Evolutionary conservation across 148 eudicot genomes (phyloP).

Genomic region (Silene latifolia): DNA sequence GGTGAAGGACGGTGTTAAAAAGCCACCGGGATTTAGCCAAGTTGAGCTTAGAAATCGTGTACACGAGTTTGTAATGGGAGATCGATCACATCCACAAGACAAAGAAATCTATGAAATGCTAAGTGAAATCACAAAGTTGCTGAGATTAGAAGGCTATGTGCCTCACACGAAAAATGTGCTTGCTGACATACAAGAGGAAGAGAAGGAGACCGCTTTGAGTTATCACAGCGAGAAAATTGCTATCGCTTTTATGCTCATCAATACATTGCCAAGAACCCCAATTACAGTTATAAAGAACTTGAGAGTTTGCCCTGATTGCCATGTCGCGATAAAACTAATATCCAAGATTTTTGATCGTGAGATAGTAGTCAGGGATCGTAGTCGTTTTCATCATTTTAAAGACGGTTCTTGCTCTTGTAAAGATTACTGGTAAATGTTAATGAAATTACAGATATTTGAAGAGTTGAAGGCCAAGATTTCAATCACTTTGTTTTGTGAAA

Average conservation of each 20-base stretch:
- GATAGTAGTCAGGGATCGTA: conserved; percentile 74
- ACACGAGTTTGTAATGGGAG: conserved; percentile 76
- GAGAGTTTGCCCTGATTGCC: conserved; percentile 79
- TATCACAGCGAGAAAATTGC: conserved; percentile 91
- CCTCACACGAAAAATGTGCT: conserved; percentile 62
- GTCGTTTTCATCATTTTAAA: conserved; percentile 79
- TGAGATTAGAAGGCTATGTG: conserved; percentile 62
- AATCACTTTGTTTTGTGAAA: background rate
- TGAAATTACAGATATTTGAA: background rate
- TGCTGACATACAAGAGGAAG: conserved; percentile 84
- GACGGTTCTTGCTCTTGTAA: conserved; percentile 74
- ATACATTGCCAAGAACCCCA: conserved; percentile 46
- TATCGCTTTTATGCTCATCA: conserved; percentile 68
- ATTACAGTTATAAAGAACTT: conserved; percentile 73
- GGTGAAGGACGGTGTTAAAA: conserved; percentile 56
- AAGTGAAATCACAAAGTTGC: conserved; percentile 48
- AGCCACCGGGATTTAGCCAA: conserved; percentile 60
- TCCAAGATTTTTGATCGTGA: conserved; percentile 56
- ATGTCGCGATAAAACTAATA: conserved; percentile 59
- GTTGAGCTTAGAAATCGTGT: conserved; percentile 67
- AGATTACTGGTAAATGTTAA: conserved; percentile 92
- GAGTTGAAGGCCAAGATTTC: too few relatives aligned
- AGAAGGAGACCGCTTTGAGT: conserved; percentile 70
- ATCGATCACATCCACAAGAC: conserved; percentile 56
- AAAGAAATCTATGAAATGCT: conserved; percentile 57